phyloP scores from a whole-genome alignment of 495 filamentous ascomycete genomes.

The Xylaria acuta region DNA sequence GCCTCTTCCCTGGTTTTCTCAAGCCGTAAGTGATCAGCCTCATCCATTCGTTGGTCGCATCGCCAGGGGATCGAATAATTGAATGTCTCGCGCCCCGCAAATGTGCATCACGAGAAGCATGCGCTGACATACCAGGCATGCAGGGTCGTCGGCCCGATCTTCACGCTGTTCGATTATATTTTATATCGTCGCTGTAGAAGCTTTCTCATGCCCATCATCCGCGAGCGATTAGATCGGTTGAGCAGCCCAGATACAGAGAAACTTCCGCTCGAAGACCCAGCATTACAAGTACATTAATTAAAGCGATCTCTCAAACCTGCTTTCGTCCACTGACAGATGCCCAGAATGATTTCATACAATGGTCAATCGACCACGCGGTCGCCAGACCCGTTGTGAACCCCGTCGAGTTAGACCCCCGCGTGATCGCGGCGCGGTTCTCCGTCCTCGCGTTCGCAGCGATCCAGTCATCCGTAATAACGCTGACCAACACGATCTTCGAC shows the following conservation, averaged over 20 bases:
- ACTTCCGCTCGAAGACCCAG: not conserved
- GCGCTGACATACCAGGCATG: conserved; percentile 22
- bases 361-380: conserved; percentile 43
- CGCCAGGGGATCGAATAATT: too few relatives aligned
- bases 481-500: conserved; percentile 50
- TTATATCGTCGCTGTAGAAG: conserved; percentile 37
- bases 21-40: conserved; percentile 40
- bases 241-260: conserved; percentile 1
- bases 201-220: conserved; percentile 42
- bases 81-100: conserved; percentile 17
- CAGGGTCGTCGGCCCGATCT: conserved; percentile 41
- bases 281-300: conserved; percentile 23
- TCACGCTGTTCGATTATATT: conserved; percentile 41
- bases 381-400: conserved; percentile 33
- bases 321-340: not conserved
- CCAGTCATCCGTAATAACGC: conserved; percentile 54
- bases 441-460: conserved; percentile 52
- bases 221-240: conserved; percentile 31
- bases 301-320: not conserved
- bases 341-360: conserved; percentile 47
- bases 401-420: conserved; percentile 32
- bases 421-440: conserved; percentile 46
- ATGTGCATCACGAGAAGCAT: conserved; percentile 30
- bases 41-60: not conserved
- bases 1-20: conserved; percentile 45